phyloP scores from a whole-genome alignment of 495 filamentous ascomycete species.

The Letharia lupina region DNA sequence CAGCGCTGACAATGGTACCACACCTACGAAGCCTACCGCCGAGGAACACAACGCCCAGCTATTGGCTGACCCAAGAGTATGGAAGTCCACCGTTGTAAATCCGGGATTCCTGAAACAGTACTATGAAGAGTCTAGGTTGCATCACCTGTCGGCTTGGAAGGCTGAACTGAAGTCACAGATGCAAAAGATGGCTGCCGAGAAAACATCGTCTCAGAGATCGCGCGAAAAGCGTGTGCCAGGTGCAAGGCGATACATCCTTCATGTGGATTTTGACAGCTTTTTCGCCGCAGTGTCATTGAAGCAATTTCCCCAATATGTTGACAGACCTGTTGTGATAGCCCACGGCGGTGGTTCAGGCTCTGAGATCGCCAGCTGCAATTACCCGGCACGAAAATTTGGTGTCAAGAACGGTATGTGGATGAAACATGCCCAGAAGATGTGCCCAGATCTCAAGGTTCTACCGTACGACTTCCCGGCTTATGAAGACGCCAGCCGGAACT shows the following conservation, averaged over 20 bases:
- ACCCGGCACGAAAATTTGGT: conserved; percentile 74
- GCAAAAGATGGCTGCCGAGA: conserved; percentile 66
- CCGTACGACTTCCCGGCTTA: conserved; percentile 93
- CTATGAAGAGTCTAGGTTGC: conserved; percentile 85
- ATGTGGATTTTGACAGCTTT: conserved; percentile 97
- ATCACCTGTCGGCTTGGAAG: conserved; percentile 95
- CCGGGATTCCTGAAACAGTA: conserved; percentile 90
- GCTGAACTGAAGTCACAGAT: conserved; percentile 81
- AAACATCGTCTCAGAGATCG: conserved; percentile 44
- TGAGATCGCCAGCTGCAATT: conserved; percentile 96
- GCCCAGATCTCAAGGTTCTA: conserved; percentile 74
- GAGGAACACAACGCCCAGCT: conserved; percentile 86
- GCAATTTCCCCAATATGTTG: conserved; percentile 63
- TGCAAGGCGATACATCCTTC: conserved; percentile 74
- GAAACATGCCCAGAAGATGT: conserved; percentile 75
- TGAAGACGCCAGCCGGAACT: conserved; percentile 79
- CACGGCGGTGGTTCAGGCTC: conserved; percentile 78
- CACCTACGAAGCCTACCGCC: conserved; percentile 51
- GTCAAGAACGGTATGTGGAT: conserved; percentile 99
- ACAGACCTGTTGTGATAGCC: conserved; percentile 83
- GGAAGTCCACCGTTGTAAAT: conserved; percentile 77
- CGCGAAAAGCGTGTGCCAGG: conserved; percentile 46
- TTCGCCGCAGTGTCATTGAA: conserved; percentile 86
- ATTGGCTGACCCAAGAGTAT: conserved; percentile 70
- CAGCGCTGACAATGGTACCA: conserved; percentile 23